These are phyloP conservation scores for Penstemon barbatus DNA, from an alignment of 257 asterid genomes.

Conservation along the genomic window DNA sequence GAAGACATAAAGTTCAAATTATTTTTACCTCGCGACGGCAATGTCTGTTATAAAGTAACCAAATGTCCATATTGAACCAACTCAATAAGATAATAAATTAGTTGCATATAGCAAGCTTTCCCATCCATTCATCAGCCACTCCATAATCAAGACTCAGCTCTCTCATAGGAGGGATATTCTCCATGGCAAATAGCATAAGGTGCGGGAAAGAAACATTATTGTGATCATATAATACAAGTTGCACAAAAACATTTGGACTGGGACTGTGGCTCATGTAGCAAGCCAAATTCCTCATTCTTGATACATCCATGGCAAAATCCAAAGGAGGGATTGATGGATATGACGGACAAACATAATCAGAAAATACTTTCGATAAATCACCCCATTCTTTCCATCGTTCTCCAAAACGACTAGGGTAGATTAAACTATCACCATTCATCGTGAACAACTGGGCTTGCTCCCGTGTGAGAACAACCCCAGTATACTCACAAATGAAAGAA, in stretches of 20 bases:
- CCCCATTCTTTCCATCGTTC: slow-evolving; percentile 69
- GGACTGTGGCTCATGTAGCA: slow-evolving; percentile 62
- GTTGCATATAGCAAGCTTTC: slow-evolving; percentile 70
- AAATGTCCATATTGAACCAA: slow-evolving; percentile 23
- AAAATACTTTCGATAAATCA: slow-evolving; percentile 48
- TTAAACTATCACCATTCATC: slow-evolving; percentile 77
- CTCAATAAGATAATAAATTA: slow-evolving; percentile 22
- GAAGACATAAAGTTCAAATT: neutral
- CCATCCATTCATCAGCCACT: slow-evolving; percentile 56
- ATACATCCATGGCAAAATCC: slow-evolving; percentile 69
- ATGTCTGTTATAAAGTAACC: slow-evolving; percentile 23
- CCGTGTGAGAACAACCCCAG: slow-evolving; percentile 75
- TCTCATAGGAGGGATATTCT: slow-evolving; percentile 81
- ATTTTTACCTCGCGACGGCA: slow-evolving; percentile 40
- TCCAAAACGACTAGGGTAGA: slow-evolving; percentile 63
- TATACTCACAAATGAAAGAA: slow-evolving; percentile 70
- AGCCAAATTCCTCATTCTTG: slow-evolving; percentile 58
- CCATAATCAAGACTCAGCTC: slow-evolving; percentile 87
- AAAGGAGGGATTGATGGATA: slow-evolving; percentile 52
- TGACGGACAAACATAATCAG: slow-evolving; percentile 46
- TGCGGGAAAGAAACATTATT: slow-evolving; percentile 67
- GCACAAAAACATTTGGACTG: slow-evolving; percentile 65
- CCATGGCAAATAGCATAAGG: slow-evolving; percentile 85
- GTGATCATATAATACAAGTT: slow-evolving; percentile 71
- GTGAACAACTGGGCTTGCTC: slow-evolving; percentile 65